Evolutionary conservation across 192 early-diverging fungal species (phyloP).

Genomic region (Coemansia sp.): DNA sequence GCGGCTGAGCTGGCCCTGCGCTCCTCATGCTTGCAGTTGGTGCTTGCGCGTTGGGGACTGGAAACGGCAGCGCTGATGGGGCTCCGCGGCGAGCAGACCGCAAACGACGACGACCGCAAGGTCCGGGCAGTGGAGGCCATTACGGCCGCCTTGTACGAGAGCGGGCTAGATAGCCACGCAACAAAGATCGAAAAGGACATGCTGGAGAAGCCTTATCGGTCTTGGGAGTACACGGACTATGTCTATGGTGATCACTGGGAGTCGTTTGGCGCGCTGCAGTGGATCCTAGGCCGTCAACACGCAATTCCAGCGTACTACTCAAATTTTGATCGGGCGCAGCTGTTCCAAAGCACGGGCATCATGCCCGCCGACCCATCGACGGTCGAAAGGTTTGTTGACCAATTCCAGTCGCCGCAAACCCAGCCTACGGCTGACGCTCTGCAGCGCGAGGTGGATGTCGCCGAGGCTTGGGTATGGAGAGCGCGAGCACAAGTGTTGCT

Average conservation of each 20-base stretch:
- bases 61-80: constrained; percentile 60
- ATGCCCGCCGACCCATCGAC: constrained; percentile 61
- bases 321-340: constrained; percentile 56
- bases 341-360: constrained; percentile 61
- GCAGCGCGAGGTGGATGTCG: constrained; percentile 42
- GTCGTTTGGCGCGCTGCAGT: constrained; percentile 58
- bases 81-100: constrained; percentile 33
- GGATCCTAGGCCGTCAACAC: constrained; percentile 58
- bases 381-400: constrained; percentile 57
- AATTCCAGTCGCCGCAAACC: constrained; percentile 35
- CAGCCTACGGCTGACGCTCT: constrained; percentile 24
- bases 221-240: constrained; percentile 56
- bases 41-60: constrained; percentile 66
- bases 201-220: constrained; percentile 52
- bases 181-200: constrained; percentile 46
- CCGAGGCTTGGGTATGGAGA: constrained; percentile 71
- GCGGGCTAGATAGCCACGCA: constrained; percentile 49
- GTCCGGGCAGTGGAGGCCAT: constrained; percentile 48
- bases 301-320: constrained; percentile 59
- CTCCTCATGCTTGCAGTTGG: constrained; percentile 59
- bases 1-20: constrained; percentile 55
- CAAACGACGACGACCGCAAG: constrained; percentile 47
- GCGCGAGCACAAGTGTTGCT: constrained; percentile 62
- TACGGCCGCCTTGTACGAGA: constrained; percentile 46
- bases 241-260: constrained; percentile 58